phyloP scores from a whole-genome alignment of 441 rosid species.

The Pelargonium cotyledonis region DNA sequence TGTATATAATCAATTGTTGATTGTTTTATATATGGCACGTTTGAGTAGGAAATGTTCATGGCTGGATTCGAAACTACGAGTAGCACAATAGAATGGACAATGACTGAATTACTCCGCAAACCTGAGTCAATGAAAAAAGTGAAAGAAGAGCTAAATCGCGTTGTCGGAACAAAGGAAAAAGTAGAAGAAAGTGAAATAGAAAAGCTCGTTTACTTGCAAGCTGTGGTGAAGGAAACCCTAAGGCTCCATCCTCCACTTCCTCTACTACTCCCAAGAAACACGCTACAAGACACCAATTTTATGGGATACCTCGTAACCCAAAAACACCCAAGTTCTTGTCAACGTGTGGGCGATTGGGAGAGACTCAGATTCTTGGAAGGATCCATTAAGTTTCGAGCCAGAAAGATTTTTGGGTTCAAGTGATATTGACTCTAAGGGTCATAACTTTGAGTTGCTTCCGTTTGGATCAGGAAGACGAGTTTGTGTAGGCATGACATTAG shows the following conservation, averaged over 20 bases:
- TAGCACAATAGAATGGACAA: constrained; percentile 23
- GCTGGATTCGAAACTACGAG: constrained; percentile 20
- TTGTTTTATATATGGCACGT: no score
- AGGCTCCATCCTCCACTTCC: constrained; percentile 38
- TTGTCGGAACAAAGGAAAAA: constrained; percentile 19
- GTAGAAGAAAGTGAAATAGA: constrained; percentile 24
- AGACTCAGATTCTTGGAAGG: constrained; percentile 41
- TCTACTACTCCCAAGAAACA: constrained; percentile 33
- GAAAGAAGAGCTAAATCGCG: constrained; percentile 21
- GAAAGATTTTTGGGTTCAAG: constrained; percentile 26
- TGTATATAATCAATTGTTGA: no score
- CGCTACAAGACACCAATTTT: constrained; percentile 26
- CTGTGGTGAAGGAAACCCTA: constrained; percentile 3
- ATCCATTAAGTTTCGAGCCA: constrained; percentile 31
- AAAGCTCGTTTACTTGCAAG: constrained; percentile 28
- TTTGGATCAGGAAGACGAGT: constrained; percentile 34
- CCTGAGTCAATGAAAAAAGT: constrained; percentile 10
- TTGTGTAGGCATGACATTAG: constrained; percentile 29
- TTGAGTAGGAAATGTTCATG: constrained; percentile 14
- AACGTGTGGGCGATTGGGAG: constrained; percentile 27
- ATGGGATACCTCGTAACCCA: constrained; percentile 39
- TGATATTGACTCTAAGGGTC: constrained; percentile 26
- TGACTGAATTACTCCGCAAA: constrained; percentile 22
- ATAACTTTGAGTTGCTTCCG: constrained; percentile 34
- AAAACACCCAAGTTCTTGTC: constrained; percentile 29